Percentiles rank a stretch among this genome's conserved stretches.
These are phyloP conservation scores for Arthrobotrys sinensis DNA, from an alignment of 2,329 filamentous ascomycete genomes.

Conservation along the genomic window DNA sequence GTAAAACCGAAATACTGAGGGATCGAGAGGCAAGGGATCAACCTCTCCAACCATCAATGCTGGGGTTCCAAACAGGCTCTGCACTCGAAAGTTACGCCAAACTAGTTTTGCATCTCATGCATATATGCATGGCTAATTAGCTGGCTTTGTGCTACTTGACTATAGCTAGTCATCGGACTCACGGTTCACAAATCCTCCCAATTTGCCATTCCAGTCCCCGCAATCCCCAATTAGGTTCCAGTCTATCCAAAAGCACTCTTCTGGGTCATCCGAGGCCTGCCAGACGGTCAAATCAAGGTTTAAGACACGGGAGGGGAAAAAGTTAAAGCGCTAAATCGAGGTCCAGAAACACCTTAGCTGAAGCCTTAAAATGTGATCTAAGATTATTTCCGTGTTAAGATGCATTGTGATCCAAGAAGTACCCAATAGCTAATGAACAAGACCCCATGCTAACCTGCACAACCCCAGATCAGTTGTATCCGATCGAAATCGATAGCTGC, in stretches of 20 bases:
- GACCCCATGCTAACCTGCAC: background rate
- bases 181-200: background rate
- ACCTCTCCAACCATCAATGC: too few relatives aligned
- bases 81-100: too few relatives aligned
- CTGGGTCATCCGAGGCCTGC: background rate
- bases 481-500: conserved; percentile 4
- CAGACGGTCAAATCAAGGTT: background rate
- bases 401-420: background rate
- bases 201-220: background rate
- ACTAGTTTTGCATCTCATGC: background rate
- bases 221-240: background rate
- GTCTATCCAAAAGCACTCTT: too few relatives aligned
- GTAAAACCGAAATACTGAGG: too few relatives aligned
- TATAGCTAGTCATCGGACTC: background rate
- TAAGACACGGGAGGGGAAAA: background rate
- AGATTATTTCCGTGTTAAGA: background rate
- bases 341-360: background rate
- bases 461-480: background rate
- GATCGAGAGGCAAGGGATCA: background rate
- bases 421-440: background rate
- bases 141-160: background rate
- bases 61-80: too few relatives aligned
- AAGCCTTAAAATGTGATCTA: background rate
- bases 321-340: background rate
- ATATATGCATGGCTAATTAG: background rate